Evolutionary conservation across 2,329 filamentous ascomycete species (phyloP).

Genomic region (Venturiaceae sp.): DNA sequence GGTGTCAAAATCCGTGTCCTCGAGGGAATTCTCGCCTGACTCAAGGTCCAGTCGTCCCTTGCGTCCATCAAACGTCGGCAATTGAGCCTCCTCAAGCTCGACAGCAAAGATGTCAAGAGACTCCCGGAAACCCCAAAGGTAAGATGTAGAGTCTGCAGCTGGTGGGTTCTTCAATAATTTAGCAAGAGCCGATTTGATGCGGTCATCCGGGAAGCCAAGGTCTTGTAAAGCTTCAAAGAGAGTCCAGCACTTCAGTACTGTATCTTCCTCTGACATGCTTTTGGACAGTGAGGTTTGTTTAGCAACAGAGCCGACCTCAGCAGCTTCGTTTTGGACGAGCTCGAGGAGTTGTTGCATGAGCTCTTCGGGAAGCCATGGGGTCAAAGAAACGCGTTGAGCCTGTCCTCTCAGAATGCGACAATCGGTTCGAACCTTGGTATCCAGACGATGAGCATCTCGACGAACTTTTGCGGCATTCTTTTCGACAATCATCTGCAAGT

Average conservation of each 20-base stretch:
- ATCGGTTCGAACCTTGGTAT: constrained; percentile 72
- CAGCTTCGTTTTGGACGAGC: constrained; percentile 55
- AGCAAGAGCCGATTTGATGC: constrained; percentile 54
- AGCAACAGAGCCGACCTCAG: constrained; percentile 40
- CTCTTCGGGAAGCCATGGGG: constrained; percentile 73
- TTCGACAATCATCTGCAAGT: constrained; percentile 79
- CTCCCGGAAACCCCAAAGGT: constrained; percentile 79
- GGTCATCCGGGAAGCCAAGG: constrained; percentile 60
- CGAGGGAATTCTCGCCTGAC: neutral
- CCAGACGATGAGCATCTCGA: constrained; percentile 69
- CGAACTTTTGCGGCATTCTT: constrained; percentile 71
- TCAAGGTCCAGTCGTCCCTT: neutral
- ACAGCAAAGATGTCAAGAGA: constrained; percentile 84
- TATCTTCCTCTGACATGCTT: constrained; percentile 60
- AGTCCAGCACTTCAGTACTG: constrained; percentile 74
- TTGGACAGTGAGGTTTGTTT: constrained; percentile 25
- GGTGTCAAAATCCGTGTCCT: neutral
- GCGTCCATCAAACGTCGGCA: constrained; percentile 1
- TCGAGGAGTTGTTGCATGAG: constrained; percentile 69
- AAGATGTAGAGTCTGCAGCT: constrained; percentile 42
- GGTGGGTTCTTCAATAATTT: constrained; percentile 59
- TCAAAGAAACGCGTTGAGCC: constrained; percentile 60
- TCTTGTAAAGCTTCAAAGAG: constrained; percentile 78
- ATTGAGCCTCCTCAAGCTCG: constrained; percentile 56
- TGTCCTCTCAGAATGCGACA: constrained; percentile 71